These are phyloP conservation scores for Ogataea corticis DNA, from an alignment of 805 yeast genomes.

Conservation along the genomic window DNA sequence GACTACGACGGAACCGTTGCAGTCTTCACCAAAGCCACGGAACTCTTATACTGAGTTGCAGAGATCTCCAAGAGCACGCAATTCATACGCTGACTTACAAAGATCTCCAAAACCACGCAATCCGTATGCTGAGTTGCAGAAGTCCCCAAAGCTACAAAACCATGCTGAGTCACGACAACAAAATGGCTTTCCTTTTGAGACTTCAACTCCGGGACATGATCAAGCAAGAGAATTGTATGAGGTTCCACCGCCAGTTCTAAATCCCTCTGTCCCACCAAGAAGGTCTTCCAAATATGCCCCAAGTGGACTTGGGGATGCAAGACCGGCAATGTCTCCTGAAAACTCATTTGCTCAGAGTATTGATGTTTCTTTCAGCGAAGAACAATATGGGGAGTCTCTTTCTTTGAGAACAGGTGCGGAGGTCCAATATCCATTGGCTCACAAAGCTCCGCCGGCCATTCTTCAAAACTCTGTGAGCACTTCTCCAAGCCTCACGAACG, in stretches of 20 bases:
- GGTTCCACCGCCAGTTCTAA: conserved; percentile 4
- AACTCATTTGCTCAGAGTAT: conserved; percentile 5
- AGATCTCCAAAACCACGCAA: neutral
- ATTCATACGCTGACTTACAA: neutral
- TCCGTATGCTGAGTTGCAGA: neutral
- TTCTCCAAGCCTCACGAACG: conserved; percentile 13
- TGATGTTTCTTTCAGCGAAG: conserved; percentile 1
- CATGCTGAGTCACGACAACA: neutral
- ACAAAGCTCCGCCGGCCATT: conserved; percentile 8
- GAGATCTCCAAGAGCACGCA: neutral
- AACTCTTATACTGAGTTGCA: neutral
- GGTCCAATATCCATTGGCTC: conserved; percentile 18
- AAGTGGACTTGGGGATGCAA: neutral
- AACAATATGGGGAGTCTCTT: conserved; percentile 12
- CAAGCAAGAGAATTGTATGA: conserved; percentile 2
- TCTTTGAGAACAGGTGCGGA: conserved; percentile 17
- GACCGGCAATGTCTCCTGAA: conserved; percentile 1
- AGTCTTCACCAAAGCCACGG: neutral
- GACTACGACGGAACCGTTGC: neutral
- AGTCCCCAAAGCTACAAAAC: neutral
- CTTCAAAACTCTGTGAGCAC: conserved; percentile 5
- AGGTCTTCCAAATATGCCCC: conserved; percentile 9
- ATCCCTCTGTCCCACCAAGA: conserved; percentile 11
- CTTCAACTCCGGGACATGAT: conserved; percentile 11
- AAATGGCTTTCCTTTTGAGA: conserved; percentile 3